A percentile compares a stretch with the other conserved stretches of the same genome.
These are phyloP conservation scores for Dothideomycetidae sp. DNA, from an alignment of 2,329 filamentous ascomycete genomes.

Conservation along the genomic window DNA sequence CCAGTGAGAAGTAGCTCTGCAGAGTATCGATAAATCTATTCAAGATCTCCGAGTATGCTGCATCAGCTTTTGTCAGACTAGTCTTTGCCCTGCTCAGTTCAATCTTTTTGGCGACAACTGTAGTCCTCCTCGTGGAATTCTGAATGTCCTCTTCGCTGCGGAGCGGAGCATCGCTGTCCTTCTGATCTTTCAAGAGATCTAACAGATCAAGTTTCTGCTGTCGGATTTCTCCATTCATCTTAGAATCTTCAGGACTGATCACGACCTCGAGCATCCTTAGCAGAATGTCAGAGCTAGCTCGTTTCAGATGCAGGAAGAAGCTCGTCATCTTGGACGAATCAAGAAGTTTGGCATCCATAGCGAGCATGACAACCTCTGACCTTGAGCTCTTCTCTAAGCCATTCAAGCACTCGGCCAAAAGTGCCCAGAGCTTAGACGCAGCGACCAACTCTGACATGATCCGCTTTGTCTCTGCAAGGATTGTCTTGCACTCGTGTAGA, in stretches of 20 bases:
- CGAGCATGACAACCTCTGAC: slow-evolving; percentile 34
- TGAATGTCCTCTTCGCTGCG: slow-evolving; percentile 64
- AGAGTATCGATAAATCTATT: slow-evolving; percentile 41
- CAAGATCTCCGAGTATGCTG: slow-evolving; percentile 52
- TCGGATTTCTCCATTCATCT: slow-evolving; percentile 23
- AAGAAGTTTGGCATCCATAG: slow-evolving; percentile 42
- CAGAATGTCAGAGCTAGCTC: slow-evolving; percentile 40
- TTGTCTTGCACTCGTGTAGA: slow-evolving; percentile 27
- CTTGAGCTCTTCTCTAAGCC: slow-evolving; percentile 2
- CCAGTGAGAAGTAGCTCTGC: slow-evolving; percentile 31
- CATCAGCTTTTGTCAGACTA: slow-evolving; percentile 54
- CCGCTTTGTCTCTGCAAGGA: slow-evolving; percentile 23
- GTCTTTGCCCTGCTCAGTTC: slow-evolving; percentile 64
- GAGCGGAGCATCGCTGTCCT: slow-evolving; percentile 28
- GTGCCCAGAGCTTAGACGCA: neutral
- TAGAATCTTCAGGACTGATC: neutral
- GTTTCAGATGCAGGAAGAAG: slow-evolving; percentile 44
- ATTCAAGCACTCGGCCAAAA: neutral
- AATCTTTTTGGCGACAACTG: slow-evolving; percentile 67
- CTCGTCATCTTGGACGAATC: slow-evolving; percentile 38
- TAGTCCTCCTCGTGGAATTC: slow-evolving; percentile 56
- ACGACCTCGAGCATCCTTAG: slow-evolving; percentile 8
- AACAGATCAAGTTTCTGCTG: slow-evolving; percentile 14
- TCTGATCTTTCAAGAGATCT: slow-evolving; percentile 14
- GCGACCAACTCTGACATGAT: neutral